phyloP scores from a whole-genome alignment of 2,329 filamentous ascomycete genomes.

The Hymenoscyphus fructigenus region DNA sequence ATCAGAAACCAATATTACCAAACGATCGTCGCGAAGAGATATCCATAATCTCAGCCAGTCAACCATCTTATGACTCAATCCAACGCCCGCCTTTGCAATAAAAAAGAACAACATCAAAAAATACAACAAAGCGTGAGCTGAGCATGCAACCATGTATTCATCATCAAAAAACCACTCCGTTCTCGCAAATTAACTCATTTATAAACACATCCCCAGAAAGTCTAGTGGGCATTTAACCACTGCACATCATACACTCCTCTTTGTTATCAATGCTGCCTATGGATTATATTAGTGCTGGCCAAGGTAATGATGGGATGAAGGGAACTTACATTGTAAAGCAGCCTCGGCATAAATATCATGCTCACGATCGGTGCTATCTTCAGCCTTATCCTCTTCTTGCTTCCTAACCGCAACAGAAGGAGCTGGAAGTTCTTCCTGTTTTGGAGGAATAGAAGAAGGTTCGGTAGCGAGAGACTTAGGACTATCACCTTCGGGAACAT shows the following conservation, averaged over 20 bases:
- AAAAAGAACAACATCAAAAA: neutral
- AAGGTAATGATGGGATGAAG: neutral
- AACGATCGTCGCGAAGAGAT: no score
- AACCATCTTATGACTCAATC: no score
- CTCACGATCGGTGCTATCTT: constrained; percentile 71
- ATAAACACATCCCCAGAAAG: neutral
- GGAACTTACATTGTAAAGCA: constrained; percentile 75
- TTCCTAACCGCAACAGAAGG: constrained; percentile 51
- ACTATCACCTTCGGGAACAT: constrained; percentile 73
- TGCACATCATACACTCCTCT: constrained; percentile 96
- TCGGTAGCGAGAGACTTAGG: constrained; percentile 76
- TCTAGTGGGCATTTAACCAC: constrained; percentile 56
- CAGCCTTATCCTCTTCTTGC: constrained; percentile 73
- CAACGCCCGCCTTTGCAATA: no score
- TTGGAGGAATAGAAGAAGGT: constrained; percentile 56
- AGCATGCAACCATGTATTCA: constrained; percentile 29
- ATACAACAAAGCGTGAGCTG: constrained; percentile 28
- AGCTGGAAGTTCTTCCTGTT: constrained; percentile 64
- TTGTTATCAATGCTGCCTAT: constrained; percentile 93
- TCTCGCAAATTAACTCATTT: neutral
- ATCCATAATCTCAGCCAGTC: no score
- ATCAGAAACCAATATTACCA: no score
- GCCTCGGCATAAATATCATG: constrained; percentile 94
- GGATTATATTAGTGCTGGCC: constrained; percentile 35
- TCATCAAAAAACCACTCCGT: constrained; percentile 19